phyloP scores from a whole-genome alignment of 495 filamentous ascomycete genomes.

The Elasticomyces elasticus region DNA sequence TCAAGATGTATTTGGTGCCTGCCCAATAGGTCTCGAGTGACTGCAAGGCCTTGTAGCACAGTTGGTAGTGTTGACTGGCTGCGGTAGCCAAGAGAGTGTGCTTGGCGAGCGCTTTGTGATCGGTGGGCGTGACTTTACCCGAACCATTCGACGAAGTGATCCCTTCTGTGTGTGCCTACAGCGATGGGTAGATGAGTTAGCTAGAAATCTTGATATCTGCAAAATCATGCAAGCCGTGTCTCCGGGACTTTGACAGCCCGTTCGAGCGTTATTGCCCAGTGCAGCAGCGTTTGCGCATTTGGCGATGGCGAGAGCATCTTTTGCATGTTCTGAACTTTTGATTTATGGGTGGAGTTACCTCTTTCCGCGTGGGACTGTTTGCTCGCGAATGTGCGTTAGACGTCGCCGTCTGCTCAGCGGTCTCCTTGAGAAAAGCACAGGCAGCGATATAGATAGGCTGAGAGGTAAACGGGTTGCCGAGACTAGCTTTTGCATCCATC shows the following conservation, averaged over 20 bases:
- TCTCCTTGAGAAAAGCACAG: slow-evolving; percentile 77
- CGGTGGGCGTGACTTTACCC: slow-evolving; percentile 37
- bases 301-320: too few species aligned
- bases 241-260: too few species aligned
- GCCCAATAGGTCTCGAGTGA: slow-evolving; percentile 72
- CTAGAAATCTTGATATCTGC: not conserved
- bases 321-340: too few species aligned
- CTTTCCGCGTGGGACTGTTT: slow-evolving; percentile 27
- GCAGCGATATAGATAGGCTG: slow-evolving; percentile 86
- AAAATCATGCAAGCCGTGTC: too few species aligned
- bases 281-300: too few species aligned
- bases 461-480: slow-evolving; percentile 77
- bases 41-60: slow-evolving; percentile 70
- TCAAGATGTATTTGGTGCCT: slow-evolving; percentile 76
- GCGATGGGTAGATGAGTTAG: not conserved
- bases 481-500: slow-evolving; percentile 68
- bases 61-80: slow-evolving; percentile 69
- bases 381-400: slow-evolving; percentile 44
- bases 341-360: too few species aligned
- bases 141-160: too few species aligned
- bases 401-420: slow-evolving; percentile 43
- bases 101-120: slow-evolving; percentile 44
- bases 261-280: too few species aligned
- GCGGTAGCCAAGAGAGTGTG: slow-evolving; percentile 64
- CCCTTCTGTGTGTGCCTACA: too few species aligned